Evolutionary conservation across 1,284 basidiomycete species (phyloP), one percentile per base, ranked within the genome.

Genomic region (Athelia psychrophila): DNA sequence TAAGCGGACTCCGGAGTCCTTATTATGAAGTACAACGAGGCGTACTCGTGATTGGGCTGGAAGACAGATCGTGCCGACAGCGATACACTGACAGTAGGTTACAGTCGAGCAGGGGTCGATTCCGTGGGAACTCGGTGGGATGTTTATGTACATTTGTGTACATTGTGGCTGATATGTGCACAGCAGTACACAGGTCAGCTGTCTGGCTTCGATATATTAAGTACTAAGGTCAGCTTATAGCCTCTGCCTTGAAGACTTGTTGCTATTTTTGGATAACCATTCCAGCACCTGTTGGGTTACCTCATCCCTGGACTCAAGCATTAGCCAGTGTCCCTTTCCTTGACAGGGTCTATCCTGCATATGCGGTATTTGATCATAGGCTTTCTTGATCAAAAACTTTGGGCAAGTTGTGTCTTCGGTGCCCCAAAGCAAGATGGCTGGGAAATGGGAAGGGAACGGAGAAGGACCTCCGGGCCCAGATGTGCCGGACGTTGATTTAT

Each of bases 291-390:
- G 70, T 12, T 73, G 59, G 1, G 76, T 78, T 33, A 88, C 70
- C 27, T 71, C 69, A 42, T 83, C 76, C 42, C 73, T 74, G 22
- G 77, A 75, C 60, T 88, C 77, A 2, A 82, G 51, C 81, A 87
- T 77, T 2, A 88, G 50, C 86, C 86, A 90, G 61, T 90, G 87
- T 0, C 85, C 84, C 19, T 62, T 64, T 13, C 74, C 78, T 47
- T 80, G 73, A 16, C 88, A 55, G 8, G 72, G 69, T 27, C 81
- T 64, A 48, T 78, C 73, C 57, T 79, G 73, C 13, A 84, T 63
- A 24, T 68, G 66, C 1, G 73, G 60, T 23, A 85, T 74, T 51
- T 80, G 77, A 53, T 77, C 76, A 27, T 66, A 69, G 27, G 76
- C 69, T 36, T 74, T 76, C n/a, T 55, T 53, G 32, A 80, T 68